phyloP scores from a whole-genome alignment of 2,329 filamentous ascomycete species.

The Colletotrichum sp. region DNA sequence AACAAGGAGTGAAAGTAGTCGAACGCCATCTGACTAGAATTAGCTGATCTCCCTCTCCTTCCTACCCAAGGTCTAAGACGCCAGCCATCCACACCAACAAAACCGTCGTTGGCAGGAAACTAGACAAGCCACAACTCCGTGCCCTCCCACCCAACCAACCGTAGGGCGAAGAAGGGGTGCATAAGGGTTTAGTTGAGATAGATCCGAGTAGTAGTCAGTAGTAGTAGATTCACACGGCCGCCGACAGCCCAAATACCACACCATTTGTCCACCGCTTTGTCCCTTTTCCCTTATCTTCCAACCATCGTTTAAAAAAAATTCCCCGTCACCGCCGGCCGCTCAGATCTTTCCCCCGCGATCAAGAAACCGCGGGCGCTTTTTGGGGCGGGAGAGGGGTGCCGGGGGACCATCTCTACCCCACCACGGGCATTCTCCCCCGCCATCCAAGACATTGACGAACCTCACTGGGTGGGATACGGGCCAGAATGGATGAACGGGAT shows the following conservation, averaged over 20 bases:
- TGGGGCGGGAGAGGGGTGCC: neutral
- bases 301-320: neutral
- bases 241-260: neutral
- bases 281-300: neutral
- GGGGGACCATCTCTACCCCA: neutral
- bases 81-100: neutral
- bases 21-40: neutral
- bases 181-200: neutral
- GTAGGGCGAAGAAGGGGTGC: neutral
- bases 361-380: neutral
- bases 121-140: neutral
- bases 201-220: neutral
- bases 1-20: neutral
- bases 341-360: constrained; percentile 9
- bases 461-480: neutral
- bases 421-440: neutral
- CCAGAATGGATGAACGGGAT: neutral
- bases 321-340: constrained; percentile 9
- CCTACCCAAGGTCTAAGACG: neutral
- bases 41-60: neutral
- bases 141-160: neutral
- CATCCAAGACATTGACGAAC: neutral
- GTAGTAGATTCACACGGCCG: neutral
- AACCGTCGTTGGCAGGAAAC: neutral
- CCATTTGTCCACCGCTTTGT: neutral